A percentile compares a stretch with the other conserved stretches of the same genome.
phyloP scores from a whole-genome alignment of 768 basidiomycete species.

The Lentinula raphanica region DNA sequence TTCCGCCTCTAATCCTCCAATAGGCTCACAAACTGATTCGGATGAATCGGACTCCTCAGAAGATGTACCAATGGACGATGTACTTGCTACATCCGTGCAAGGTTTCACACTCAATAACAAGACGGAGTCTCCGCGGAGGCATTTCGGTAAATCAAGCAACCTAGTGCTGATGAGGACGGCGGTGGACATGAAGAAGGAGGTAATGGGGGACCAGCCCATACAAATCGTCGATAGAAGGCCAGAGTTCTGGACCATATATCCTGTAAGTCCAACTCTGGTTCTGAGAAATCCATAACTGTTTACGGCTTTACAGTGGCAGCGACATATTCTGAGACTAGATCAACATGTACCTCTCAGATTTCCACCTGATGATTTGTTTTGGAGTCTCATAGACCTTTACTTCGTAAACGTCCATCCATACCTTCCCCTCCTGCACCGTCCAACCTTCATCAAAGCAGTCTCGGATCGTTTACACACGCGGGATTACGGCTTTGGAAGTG shows the following conservation, averaged over 20 bases:
- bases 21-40: neutral
- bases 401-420: constrained; percentile 37
- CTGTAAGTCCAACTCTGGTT: constrained; percentile 24
- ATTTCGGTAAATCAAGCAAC: constrained; percentile 32
- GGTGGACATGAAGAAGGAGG: constrained; percentile 35
- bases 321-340: neutral
- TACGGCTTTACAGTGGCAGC: constrained; percentile 1
- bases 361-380: constrained; percentile 31
- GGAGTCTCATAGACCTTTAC: constrained; percentile 40
- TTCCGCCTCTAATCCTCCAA: neutral
- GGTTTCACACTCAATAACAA: neutral
- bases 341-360: constrained; percentile 16
- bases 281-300: too few species aligned
- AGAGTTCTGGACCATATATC: constrained; percentile 12
- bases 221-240: constrained; percentile 1
- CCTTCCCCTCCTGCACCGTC: constrained; percentile 47
- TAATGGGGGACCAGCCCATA: constrained; percentile 18
- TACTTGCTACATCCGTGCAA: neutral
- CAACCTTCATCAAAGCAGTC: constrained; percentile 39
- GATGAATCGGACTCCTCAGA: neutral
- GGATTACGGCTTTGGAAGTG: constrained; percentile 27
- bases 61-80: neutral
- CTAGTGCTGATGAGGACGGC: constrained; percentile 42
- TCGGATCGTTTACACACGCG: neutral
- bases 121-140: neutral